These are phyloP conservation scores for Thielaviopsis punctulata DNA, from an alignment of 2,329 filamentous ascomycete species.

Conservation along the genomic window DNA sequence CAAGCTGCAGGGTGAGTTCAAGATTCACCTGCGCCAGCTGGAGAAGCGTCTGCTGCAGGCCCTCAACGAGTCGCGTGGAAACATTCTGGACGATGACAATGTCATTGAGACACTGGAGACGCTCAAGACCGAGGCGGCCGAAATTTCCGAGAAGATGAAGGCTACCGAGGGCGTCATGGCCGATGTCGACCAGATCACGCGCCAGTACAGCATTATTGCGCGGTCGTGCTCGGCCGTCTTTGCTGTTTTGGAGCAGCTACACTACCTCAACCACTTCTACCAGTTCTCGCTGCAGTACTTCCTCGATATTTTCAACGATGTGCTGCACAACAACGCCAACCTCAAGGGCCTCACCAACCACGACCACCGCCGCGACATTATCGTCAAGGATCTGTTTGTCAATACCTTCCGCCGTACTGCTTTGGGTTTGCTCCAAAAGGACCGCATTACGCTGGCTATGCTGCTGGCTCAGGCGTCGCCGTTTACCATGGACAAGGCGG, in stretches of 20 bases:
- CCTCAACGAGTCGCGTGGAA: slow-evolving; percentile 90
- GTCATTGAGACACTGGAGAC: slow-evolving; percentile 97
- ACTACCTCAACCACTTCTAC: slow-evolving; percentile 98
- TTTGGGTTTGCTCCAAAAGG: slow-evolving; percentile 78
- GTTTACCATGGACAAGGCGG: slow-evolving; percentile 79
- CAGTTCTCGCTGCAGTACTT: slow-evolving; percentile 99
- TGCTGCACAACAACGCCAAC: slow-evolving; percentile 64
- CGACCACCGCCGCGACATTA: slow-evolving; percentile 67
- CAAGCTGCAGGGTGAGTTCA: slow-evolving; percentile 98
- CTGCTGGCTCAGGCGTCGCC: slow-evolving; percentile 91
- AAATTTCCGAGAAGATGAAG: slow-evolving; percentile 89
- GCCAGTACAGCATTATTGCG: slow-evolving; percentile 85
- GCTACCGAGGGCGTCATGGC: slow-evolving; percentile 97
- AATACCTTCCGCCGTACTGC: slow-evolving; percentile 89
- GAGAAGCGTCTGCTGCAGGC: slow-evolving; percentile 90
- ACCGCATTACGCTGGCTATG: slow-evolving; percentile 86
- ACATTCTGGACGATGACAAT: slow-evolving; percentile 94
- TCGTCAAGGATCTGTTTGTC: slow-evolving; percentile 80
- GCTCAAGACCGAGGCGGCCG: slow-evolving; percentile 89
- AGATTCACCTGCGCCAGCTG: slow-evolving; percentile 86
- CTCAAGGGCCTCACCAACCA: slow-evolving; percentile 56
- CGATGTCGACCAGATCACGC: slow-evolving; percentile 89
- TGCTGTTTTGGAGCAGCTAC: slow-evolving; percentile 86
- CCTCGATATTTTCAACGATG: slow-evolving; percentile 88
- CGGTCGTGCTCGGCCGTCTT: slow-evolving; percentile 94